Conservation (phyloP, 2,329 filamentous ascomycete genomes). For the Colletotrichum sp. region DNA sequence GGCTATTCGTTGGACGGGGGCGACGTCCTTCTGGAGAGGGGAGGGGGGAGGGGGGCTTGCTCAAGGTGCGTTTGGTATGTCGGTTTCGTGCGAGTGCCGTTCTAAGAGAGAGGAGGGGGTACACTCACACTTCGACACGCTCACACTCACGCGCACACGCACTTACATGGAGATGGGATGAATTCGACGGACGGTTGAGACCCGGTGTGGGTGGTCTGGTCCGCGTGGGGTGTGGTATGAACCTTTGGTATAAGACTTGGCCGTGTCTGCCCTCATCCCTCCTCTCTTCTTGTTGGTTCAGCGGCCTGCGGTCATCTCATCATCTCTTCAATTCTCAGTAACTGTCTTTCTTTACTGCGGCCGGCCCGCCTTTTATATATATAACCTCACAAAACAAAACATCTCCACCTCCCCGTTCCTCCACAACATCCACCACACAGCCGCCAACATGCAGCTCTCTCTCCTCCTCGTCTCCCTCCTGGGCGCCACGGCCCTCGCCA, state of each 20-base stretch:
- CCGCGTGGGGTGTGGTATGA: slow-evolving; percentile 1
- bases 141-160: neutral
- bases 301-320: slow-evolving; percentile 15
- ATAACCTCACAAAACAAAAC: neutral
- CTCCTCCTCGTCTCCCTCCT: slow-evolving; percentile 9
- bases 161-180: slow-evolving; percentile 8
- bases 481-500: slow-evolving; percentile 26
- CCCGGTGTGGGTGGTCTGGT: neutral
- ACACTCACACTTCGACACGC: neutral
- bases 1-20: slow-evolving; percentile 10
- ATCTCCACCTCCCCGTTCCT: neutral
- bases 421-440: neutral
- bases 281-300: neutral
- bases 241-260: slow-evolving; percentile 21
- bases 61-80: slow-evolving; percentile 15
- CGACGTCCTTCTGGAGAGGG: neutral
- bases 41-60: neutral
- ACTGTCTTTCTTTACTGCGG: slow-evolving; percentile 12
- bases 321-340: slow-evolving; percentile 10
- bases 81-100: slow-evolving; percentile 21
- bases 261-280: neutral
- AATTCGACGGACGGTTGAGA: neutral
- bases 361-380: slow-evolving; percentile 14
- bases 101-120: neutral
- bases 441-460: slow-evolving; percentile 19